Conservation (phyloP, 495 filamentous ascomycete genomes). For the Penicillium dipodomyicola region DNA sequence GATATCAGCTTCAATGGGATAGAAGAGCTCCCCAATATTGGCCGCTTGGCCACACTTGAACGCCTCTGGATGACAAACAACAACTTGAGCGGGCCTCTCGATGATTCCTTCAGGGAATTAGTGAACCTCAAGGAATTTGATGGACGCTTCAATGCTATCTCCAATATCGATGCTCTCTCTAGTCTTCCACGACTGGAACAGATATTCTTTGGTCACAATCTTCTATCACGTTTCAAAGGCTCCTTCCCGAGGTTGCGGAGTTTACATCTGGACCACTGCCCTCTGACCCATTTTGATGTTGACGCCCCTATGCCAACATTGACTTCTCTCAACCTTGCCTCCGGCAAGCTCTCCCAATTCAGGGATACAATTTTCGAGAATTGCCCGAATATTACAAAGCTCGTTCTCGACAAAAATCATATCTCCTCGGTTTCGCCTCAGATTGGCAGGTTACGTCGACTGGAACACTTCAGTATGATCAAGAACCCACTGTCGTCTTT, state of each 20-base stretch:
- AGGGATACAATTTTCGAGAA: conserved; percentile 83
- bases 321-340: conserved; percentile 80
- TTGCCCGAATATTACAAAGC: conserved; percentile 77
- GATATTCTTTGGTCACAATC: conserved; percentile 85
- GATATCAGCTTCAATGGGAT: conserved; percentile 98
- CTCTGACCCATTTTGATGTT: conserved; percentile 88
- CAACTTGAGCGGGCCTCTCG: conserved; percentile 69
- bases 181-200: conserved; percentile 83
- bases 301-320: conserved; percentile 72
- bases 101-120: conserved; percentile 65
- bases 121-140: conserved; percentile 85
- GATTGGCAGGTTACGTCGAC: conserved; percentile 75
- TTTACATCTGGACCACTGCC: conserved; percentile 85
- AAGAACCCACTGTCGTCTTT: conserved; percentile 82
- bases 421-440: conserved; percentile 82
- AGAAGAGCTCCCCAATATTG: conserved; percentile 70
- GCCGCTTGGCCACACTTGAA: conserved; percentile 73
- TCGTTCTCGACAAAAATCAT: conserved; percentile 92
- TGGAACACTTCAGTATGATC: conserved; percentile 91
- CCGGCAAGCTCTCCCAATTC: conserved; percentile 80
- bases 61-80: conserved; percentile 96
- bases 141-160: conserved; percentile 85
- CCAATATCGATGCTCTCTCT: conserved; percentile 79
- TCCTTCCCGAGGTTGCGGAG: conserved; percentile 80
- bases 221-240: conserved; percentile 80